Conservation (phyloP, 352 stramenopile species). For the Elongisporangium anandrum region DNA sequence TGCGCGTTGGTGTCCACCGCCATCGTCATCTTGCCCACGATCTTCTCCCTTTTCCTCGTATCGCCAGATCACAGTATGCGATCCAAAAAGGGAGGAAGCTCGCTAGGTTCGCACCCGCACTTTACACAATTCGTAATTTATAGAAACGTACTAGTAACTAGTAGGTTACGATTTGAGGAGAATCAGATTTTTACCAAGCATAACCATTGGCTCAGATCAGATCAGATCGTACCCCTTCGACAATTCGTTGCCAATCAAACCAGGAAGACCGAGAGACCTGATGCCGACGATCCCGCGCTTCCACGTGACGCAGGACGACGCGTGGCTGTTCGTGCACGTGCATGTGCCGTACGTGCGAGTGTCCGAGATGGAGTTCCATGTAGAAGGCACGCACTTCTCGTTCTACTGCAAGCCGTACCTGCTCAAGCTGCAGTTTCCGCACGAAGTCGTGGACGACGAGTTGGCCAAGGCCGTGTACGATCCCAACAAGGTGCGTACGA, state of each 20-base stretch:
- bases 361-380: slow-evolving; percentile 90
- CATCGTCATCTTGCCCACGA: slow-evolving; percentile 43
- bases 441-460: slow-evolving; percentile 88
- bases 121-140: background rate
- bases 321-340: slow-evolving; percentile 85
- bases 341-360: slow-evolving; percentile 90
- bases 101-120: background rate
- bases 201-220: background rate
- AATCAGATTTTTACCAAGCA: background rate
- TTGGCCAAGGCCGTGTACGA: slow-evolving; percentile 89
- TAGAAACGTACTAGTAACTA: background rate
- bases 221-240: background rate
- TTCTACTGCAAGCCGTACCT: slow-evolving; percentile 98
- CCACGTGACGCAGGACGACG: slow-evolving; percentile 76
- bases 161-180: no score
- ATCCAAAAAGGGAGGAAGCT: slow-evolving; percentile 15
- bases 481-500: slow-evolving; percentile 62
- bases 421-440: slow-evolving; percentile 93
- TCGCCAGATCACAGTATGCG: slow-evolving; percentile 5
- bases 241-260: slow-evolving; percentile 6
- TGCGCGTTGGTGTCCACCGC: slow-evolving; percentile 10
- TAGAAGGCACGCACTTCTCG: slow-evolving; percentile 88
- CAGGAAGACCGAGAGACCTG: background rate
- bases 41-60: slow-evolving; percentile 6
- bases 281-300: slow-evolving; percentile 85